These are phyloP conservation scores for Mortierella polycephala DNA, from an alignment of 371 early-diverging fungal species.

Conservation along the genomic window DNA sequence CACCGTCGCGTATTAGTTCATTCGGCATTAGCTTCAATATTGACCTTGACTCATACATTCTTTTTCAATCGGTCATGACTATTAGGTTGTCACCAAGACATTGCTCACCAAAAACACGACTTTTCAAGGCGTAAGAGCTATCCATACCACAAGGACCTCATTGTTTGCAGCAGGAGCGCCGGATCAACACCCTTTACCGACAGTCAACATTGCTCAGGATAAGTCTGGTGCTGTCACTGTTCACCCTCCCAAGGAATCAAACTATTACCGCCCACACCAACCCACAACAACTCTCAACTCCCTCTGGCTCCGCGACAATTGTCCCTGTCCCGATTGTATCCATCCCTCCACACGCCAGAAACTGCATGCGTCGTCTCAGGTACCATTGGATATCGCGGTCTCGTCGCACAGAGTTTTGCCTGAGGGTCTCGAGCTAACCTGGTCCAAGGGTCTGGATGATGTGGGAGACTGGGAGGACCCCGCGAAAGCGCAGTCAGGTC, in stretches of 20 bases:
- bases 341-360: slow-evolving; percentile 85
- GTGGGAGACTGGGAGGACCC: slow-evolving; percentile 48
- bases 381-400: slow-evolving; percentile 63
- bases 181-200: slow-evolving; percentile 12
- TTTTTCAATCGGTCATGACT: background rate
- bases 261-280: slow-evolving; percentile 29
- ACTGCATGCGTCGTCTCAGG: slow-evolving; percentile 81
- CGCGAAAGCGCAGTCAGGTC: slow-evolving; percentile 52
- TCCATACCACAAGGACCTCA: slow-evolving; percentile 11
- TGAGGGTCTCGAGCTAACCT: slow-evolving; percentile 38
- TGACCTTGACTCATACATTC: too few relatives aligned
- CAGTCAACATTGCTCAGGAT: slow-evolving; percentile 5
- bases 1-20: background rate
- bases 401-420: slow-evolving; percentile 40
- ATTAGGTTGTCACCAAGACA: slow-evolving; percentile 1
- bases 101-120: background rate
- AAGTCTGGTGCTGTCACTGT: slow-evolving; percentile 15
- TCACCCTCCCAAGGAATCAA: slow-evolving; percentile 16
- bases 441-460: slow-evolving; percentile 52
- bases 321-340: slow-evolving; percentile 77
- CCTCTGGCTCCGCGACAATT: slow-evolving; percentile 87
- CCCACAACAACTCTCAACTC: slow-evolving; percentile 33
- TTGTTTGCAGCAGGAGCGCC: background rate
- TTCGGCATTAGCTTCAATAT: background rate
- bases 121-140: slow-evolving; percentile 10